Base-by-base conservation (phyloP, 2,329 filamentous ascomycete species). In the Pyrenochaeta sp. region DNA sequence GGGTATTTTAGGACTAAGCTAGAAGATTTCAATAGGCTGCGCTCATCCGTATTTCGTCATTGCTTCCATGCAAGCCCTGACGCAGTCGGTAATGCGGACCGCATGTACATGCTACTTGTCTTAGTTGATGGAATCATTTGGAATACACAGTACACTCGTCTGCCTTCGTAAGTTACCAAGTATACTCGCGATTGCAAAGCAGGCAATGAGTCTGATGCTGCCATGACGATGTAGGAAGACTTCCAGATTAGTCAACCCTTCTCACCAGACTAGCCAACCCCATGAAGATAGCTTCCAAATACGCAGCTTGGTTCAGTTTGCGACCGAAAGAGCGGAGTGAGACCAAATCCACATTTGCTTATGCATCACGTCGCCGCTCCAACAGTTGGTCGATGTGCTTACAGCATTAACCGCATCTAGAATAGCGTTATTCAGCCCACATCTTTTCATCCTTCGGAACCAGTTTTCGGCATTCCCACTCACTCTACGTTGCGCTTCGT, bases 261-360 rank as follows among this genome's bases (percentile, higher is more conserved):
- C n/a, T 8, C 43, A 42, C 25, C 34, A 28, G 24, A 32, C 42
- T 19, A 34, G 22, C 32, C 3, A 9, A 40, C 42, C 15, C 24
- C 32, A 36, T 46, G n/a, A 22, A 43, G 34, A 45, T 27, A 43
- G 22, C 30, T 53, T 52, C 50, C 54, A 49, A 51, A 56, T 57
- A 39, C 22, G 22, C 27, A 19, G 34, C 24, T 48, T 44, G 7
- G 48, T 22, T 27, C 44, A 25, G 13, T 39, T 32, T 32, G 24
- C 34, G 5, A 5, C 42, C 40, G 22, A 63, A 61, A 65, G 48
- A 46, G 62, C 57, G 59, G 62, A 50, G 57, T 63, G 60, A 63
- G 60, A 61, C 57, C 50, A 53, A 39, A 46, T 34, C 52, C 48
- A 36, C 32, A 25, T 27, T 37, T 65, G 62, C 59, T 65, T 65